A percentile compares a stretch with the other conserved stretches of the same genome.
Evolutionary conservation across 805 yeast genomes (phyloP).

Genomic region (Kuraishia cidri): DNA sequence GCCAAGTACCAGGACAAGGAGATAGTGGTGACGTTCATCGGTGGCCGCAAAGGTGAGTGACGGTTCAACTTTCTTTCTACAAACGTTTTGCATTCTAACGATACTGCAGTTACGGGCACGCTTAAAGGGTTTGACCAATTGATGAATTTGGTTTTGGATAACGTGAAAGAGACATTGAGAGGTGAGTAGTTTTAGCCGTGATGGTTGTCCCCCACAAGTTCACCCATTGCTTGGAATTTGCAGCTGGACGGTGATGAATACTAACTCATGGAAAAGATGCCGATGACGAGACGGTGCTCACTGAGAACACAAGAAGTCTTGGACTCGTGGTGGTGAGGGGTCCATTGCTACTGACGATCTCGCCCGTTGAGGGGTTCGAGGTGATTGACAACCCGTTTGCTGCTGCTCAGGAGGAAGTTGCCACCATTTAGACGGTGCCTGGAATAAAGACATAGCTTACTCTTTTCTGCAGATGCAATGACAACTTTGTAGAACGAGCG

Average conservation of each 20-base stretch:
- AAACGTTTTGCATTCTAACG: not conserved
- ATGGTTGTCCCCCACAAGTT: not conserved
- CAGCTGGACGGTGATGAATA: not conserved
- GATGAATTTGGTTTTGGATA: constrained; percentile 71
- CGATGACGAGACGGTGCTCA: constrained; percentile 45
- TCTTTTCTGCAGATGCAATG: too few species aligned
- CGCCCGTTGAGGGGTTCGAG: constrained; percentile 69
- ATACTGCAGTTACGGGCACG: constrained; percentile 53
- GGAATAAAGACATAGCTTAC: not conserved
- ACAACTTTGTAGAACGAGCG: too few species aligned
- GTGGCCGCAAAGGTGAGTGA: constrained; percentile 58
- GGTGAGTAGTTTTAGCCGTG: constrained; percentile 22
- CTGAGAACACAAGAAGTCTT: constrained; percentile 52
- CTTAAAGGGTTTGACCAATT: constrained; percentile 80
- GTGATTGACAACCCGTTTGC: constrained; percentile 63
- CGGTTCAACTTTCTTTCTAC: not conserved
- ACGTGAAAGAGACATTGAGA: constrained; percentile 57
- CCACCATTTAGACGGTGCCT: not conserved
- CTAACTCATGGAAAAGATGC: constrained; percentile 28
- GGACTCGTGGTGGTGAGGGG: constrained; percentile 86
- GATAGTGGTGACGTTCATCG: constrained; percentile 72
- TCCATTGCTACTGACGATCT: constrained; percentile 62
- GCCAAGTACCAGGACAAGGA: constrained; percentile 65
- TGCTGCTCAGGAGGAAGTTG: constrained; percentile 1
- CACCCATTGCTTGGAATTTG: not conserved